These are phyloP conservation scores for Glonium stellatum DNA, from an alignment of 495 filamentous ascomycete genomes.

Conservation along the genomic window DNA sequence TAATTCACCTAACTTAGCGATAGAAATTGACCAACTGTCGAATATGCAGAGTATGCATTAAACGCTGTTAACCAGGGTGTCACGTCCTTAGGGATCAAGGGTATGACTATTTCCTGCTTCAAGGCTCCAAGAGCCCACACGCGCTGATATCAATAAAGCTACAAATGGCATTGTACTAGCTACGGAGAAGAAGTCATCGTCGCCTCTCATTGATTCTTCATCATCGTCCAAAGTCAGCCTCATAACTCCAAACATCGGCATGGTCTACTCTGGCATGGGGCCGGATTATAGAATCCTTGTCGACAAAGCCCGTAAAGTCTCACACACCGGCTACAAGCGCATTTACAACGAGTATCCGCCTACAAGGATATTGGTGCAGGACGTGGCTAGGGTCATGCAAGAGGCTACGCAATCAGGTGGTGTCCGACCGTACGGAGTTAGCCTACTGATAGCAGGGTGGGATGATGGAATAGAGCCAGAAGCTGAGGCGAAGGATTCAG, in stretches of 20 bases:
- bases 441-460: conserved; percentile 92
- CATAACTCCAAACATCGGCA: conserved; percentile 98
- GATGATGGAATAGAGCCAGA: conserved; percentile 92
- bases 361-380: conserved; percentile 96
- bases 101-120: conserved; percentile 38
- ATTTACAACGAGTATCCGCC: conserved; percentile 99
- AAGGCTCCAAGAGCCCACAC: not conserved
- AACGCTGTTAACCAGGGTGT: conserved; percentile 99
- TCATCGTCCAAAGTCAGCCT: conserved; percentile 96
- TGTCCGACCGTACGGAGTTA: conserved; percentile 96
- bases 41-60: conserved; percentile 81
- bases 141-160: conserved; percentile 45
- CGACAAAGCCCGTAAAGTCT: conserved; percentile 95
- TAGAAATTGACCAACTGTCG: conserved; percentile 17
- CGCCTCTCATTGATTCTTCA: conserved; percentile 84
- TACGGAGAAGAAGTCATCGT: conserved; percentile 98
- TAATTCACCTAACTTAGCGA: no score
- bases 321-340: conserved; percentile 98
- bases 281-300: conserved; percentile 97
- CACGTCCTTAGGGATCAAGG: conserved; percentile 97
- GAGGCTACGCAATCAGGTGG: conserved; percentile 97
- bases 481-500: conserved; percentile 41
- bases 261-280: conserved; percentile 99
- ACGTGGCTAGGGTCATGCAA: conserved; percentile 96
- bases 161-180: conserved; percentile 99